phyloP scores from a whole-genome alignment of 2,329 filamentous ascomycete genomes.

The Coniochaeta sp. region DNA sequence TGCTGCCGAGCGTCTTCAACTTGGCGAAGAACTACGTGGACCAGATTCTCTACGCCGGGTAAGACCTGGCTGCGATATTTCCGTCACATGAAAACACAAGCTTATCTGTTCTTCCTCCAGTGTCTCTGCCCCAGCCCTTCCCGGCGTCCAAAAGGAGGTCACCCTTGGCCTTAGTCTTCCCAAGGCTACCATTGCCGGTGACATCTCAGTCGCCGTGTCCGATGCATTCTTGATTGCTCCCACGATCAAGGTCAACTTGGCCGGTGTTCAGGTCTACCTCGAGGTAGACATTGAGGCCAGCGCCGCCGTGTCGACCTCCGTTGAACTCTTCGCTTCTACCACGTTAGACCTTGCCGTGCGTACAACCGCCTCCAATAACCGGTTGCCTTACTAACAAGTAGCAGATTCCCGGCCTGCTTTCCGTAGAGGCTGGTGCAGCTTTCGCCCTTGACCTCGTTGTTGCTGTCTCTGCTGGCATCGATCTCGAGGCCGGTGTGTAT shows the following conservation, averaged over 20 bases:
- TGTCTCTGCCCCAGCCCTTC: conserved; percentile 6
- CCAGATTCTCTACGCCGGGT: conserved; percentile 14
- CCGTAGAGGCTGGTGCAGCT: conserved; percentile 15
- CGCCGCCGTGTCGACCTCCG: conserved; percentile 13
- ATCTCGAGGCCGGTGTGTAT: conserved; percentile 18
- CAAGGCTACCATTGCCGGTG: conserved; percentile 11
- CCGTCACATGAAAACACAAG: background rate
- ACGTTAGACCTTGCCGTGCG: conserved; percentile 9
- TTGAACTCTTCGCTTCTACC: conserved; percentile 15
- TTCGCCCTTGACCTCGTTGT: conserved; percentile 22
- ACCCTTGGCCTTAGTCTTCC: conserved; percentile 14
- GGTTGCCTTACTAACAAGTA: background rate
- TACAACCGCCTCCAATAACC: background rate
- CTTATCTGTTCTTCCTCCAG: conserved; percentile 4
- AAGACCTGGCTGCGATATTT: background rate
- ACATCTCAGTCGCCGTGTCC: conserved; percentile 10
- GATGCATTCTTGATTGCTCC: conserved; percentile 12
- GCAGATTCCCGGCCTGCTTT: conserved; percentile 16
- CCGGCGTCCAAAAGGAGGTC: conserved; percentile 7
- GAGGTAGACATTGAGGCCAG: conserved; percentile 18
- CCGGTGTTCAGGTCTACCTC: conserved; percentile 19
- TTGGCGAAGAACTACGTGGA: conserved; percentile 12
- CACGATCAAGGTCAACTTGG: conserved; percentile 13
- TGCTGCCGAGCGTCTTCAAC: conserved; percentile 7
- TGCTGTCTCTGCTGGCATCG: conserved; percentile 16